Conservation (phyloP, 2,329 filamentous ascomycete genomes). For the Arthroderma sp. region DNA sequence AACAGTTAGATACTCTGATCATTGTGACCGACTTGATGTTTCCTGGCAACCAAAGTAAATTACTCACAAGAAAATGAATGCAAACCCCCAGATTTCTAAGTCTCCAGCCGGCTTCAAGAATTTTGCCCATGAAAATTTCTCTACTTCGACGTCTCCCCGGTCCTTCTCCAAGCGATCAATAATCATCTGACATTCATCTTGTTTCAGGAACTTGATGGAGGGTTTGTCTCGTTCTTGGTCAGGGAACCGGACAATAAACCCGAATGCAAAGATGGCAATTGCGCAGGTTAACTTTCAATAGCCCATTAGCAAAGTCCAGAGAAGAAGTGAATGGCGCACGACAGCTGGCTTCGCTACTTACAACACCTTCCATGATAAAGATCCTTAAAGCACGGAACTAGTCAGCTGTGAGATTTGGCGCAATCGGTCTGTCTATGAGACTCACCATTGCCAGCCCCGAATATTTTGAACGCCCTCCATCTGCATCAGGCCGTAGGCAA, state of each 20-base stretch:
- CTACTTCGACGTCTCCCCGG: constrained; percentile 33
- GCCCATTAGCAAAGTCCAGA: not conserved
- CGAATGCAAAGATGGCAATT: constrained; percentile 6
- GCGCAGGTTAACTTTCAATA: constrained; percentile 5
- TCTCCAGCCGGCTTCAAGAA: constrained; percentile 33
- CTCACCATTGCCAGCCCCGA: constrained; percentile 16
- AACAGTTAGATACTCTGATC: constrained; percentile 14
- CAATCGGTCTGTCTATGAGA: not conserved
- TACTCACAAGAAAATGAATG: constrained; percentile 30
- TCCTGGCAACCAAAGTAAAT: not conserved
- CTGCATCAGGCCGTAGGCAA: constrained; percentile 22
- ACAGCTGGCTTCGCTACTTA: constrained; percentile 1
- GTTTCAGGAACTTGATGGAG: constrained; percentile 26
- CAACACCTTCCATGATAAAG: constrained; percentile 10
- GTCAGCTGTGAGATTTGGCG: no score
- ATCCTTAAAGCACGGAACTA: constrained; percentile 1
- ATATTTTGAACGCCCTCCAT: constrained; percentile 16
- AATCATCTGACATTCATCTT: constrained; percentile 33
- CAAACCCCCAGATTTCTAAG: constrained; percentile 38
- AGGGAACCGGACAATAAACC: constrained; percentile 9
- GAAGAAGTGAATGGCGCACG: not conserved
- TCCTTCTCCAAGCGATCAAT: constrained; percentile 36
- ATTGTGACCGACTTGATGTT: not conserved
- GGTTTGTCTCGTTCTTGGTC: constrained; percentile 6
- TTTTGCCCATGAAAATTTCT: constrained; percentile 29